Conservation (phyloP, 192 early-diverging fungal genomes). For the Rhizoclosmatium sp. region DNA sequence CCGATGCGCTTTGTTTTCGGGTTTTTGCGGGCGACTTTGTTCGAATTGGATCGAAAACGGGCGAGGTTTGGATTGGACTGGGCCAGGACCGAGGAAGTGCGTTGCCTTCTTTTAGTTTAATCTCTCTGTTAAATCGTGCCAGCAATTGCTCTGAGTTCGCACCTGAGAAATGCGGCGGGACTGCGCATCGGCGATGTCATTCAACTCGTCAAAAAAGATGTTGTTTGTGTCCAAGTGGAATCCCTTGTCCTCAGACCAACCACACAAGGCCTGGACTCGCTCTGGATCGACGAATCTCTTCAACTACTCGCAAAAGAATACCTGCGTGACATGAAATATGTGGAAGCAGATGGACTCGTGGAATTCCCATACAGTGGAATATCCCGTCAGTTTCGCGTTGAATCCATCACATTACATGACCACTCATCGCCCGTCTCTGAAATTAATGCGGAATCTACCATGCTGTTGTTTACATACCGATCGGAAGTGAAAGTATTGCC, state of each 20-base stretch:
- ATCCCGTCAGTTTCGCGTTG: constrained; percentile 46
- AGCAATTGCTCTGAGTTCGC: too few relatives aligned
- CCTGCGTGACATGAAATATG: constrained; percentile 62
- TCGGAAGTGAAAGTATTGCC: constrained; percentile 39
- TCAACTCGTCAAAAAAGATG: not conserved
- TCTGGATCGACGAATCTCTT: not conserved
- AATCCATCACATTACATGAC: constrained; percentile 1
- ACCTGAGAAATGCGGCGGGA: too few relatives aligned
- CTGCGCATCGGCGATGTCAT: not conserved
- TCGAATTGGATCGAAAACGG: too few relatives aligned
- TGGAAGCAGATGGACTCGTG: constrained; percentile 51
- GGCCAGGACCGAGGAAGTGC: too few relatives aligned
- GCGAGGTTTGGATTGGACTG: too few relatives aligned
- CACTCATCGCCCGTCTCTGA: too few relatives aligned
- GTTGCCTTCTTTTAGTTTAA: too few relatives aligned
- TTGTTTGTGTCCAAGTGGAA: too few relatives aligned
- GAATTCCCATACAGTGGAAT: constrained; percentile 68
- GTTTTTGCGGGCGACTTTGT: too few relatives aligned
- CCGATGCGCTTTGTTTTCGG: too few relatives aligned
- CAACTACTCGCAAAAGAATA: constrained; percentile 14
- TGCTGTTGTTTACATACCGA: constrained; percentile 39
- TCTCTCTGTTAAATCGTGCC: too few relatives aligned
- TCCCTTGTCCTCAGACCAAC: not conserved
- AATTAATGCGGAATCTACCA: too few relatives aligned
- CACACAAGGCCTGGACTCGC: not conserved